These are phyloP conservation scores for Steccherinum ochraceum DNA, from an alignment of 768 basidiomycete genomes.

Conservation along the genomic window DNA sequence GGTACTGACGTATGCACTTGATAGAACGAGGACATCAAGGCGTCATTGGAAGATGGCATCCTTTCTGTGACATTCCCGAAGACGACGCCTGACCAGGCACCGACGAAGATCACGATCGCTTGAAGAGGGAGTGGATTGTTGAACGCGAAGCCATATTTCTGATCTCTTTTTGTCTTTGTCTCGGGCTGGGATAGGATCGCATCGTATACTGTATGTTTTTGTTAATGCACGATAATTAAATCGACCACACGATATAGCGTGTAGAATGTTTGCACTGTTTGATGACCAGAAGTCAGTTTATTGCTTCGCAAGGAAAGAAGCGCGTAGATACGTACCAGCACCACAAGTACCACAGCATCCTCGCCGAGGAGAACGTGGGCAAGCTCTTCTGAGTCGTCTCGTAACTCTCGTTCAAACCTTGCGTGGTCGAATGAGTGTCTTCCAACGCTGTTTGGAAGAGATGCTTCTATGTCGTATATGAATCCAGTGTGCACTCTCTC, in stretches of 20 bases:
- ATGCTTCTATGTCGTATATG: no score
- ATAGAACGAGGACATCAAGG: conserved; percentile 40
- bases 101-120: conserved; percentile 31
- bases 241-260: not conserved
- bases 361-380: no score
- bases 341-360: not conserved
- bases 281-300: not conserved
- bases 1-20: conserved; percentile 6
- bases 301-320: not conserved
- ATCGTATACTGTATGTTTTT: no score
- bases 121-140: conserved; percentile 12
- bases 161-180: no score
- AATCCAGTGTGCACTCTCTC: no score
- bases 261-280: not conserved
- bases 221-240: not conserved
- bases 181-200: no score
- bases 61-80: conserved; percentile 50
- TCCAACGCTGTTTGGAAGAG: no score
- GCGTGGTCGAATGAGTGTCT: not conserved
- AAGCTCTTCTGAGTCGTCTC: not conserved
- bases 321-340: not conserved
- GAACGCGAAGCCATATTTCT: not conserved
- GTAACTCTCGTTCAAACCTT: not conserved
- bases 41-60: conserved; percentile 46
- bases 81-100: conserved; percentile 26